A percentile compares a stretch with the other conserved stretches of the same genome.
Evolutionary conservation across 192 early-diverging fungal species (phyloP).

Genomic region (Fimicolochytrium jonesii): DNA sequence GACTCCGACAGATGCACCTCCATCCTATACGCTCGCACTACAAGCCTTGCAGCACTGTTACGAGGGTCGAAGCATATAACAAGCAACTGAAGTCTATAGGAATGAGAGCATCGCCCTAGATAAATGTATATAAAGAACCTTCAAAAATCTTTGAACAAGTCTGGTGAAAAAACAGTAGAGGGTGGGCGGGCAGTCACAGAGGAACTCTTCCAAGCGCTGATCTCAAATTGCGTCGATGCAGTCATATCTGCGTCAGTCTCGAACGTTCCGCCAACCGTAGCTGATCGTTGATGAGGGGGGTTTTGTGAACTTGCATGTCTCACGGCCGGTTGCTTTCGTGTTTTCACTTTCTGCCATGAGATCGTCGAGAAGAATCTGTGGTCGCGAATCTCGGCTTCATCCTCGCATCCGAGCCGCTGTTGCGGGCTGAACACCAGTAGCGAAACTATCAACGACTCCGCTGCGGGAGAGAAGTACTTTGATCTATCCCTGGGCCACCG

Average conservation of each 20-base stretch:
- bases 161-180: not conserved
- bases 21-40: no score
- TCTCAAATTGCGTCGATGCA: not conserved
- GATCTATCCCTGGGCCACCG: conserved; percentile 34
- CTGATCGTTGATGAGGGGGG: no score
- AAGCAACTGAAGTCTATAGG: no score
- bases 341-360: conserved; percentile 55
- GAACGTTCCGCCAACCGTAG: no score
- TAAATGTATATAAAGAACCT: not conserved
- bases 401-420: conserved; percentile 39
- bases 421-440: conserved; percentile 34
- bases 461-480: conserved; percentile 29
- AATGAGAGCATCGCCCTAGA: no score
- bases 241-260: no score
- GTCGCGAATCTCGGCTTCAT: conserved; percentile 39
- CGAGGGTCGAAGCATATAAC: no score
- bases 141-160: conserved; percentile 17
- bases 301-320: no score
- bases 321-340: not conserved
- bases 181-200: not conserved
- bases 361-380: conserved; percentile 40
- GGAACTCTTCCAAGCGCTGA: conserved; percentile 10
- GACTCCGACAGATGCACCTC: no score
- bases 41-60: no score
- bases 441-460: conserved; percentile 35